Percentiles rank a stretch among this genome's conserved stretches.
Evolutionary conservation across 108 stramenopile genomes (phyloP).

Genomic region (Pseudonitzschia multistriata): DNA sequence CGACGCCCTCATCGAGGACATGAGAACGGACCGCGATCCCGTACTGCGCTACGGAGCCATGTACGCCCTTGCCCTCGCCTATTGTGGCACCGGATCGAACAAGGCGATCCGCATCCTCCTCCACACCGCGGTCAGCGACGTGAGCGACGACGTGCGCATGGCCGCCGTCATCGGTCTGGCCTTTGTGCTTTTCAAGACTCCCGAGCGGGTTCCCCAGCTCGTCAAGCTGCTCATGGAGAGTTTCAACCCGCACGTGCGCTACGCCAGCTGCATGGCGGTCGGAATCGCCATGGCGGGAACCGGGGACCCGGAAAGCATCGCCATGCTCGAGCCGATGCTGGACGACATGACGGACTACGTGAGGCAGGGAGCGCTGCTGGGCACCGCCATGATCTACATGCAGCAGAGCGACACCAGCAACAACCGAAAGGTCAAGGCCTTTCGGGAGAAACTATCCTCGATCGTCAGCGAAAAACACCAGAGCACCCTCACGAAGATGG

Average conservation of each 20-base stretch:
- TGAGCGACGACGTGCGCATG: constrained; percentile 97
- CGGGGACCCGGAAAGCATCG: constrained; percentile 89
- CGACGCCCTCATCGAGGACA: constrained; percentile 93
- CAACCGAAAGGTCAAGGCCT: constrained; percentile 74
- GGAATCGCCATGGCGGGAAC: constrained; percentile 98
- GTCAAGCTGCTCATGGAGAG: constrained; percentile 94
- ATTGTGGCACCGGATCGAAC: constrained; percentile 97
- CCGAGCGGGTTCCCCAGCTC: constrained; percentile 90
- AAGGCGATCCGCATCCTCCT: constrained; percentile 93
- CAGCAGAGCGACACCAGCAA: constrained; percentile 90
- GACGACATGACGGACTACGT: constrained; percentile 98
- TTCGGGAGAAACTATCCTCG: constrained; percentile 80
- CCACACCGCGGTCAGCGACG: constrained; percentile 98
- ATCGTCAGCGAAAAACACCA: constrained; percentile 93
- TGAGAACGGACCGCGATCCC: constrained; percentile 94
- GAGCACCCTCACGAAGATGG: constrained; percentile 97
- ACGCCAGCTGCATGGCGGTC: constrained; percentile 98
- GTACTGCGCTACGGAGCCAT: constrained; percentile 97
- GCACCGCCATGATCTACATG: constrained; percentile 97
- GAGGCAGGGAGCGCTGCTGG: constrained; percentile 96
- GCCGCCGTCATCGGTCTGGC: constrained; percentile 97
- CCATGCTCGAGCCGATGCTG: constrained; percentile 98
- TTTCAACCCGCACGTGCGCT: constrained; percentile 99
- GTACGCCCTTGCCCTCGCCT: constrained; percentile 95
- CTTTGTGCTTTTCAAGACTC: constrained; percentile 96